Percentiles rank a stretch among this genome's conserved stretches.
phyloP scores from a whole-genome alignment of 192 early-diverging fungal genomes.

The Coemansia guatemalensis region DNA sequence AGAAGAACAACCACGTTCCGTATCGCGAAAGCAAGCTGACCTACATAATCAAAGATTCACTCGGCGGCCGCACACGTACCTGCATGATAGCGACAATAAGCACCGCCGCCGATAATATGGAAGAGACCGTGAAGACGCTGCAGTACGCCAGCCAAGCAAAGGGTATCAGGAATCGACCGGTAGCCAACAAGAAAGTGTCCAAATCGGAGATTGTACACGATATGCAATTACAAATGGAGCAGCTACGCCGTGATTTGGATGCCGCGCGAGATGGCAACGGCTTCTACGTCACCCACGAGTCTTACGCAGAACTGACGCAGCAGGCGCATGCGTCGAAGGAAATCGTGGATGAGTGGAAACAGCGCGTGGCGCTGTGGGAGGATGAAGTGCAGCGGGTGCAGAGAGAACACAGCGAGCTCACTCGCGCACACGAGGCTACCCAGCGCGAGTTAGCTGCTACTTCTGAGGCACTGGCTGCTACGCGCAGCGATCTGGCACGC shows the following conservation, averaged over 20 bases:
- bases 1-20: constrained; percentile 63
- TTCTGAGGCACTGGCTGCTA: constrained; percentile 16
- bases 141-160: constrained; percentile 79
- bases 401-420: constrained; percentile 4
- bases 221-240: constrained; percentile 76
- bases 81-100: constrained; percentile 96
- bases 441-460: constrained; percentile 43
- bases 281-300: constrained; percentile 71
- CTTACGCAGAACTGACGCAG: constrained; percentile 51
- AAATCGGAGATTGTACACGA: constrained; percentile 82
- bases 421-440: constrained; percentile 12
- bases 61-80: constrained; percentile 87
- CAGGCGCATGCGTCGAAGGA: constrained; percentile 19
- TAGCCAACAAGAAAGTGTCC: constrained; percentile 75
- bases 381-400: constrained; percentile 16
- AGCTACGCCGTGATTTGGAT: constrained; percentile 73
- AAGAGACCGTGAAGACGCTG: constrained; percentile 74
- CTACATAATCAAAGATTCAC: constrained; percentile 85
- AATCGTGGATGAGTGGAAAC: constrained; percentile 34
- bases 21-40: constrained; percentile 90
- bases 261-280: constrained; percentile 84
- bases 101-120: constrained; percentile 63
- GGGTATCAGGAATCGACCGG: constrained; percentile 75
- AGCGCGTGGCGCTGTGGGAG: constrained; percentile 32
- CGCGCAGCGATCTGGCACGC: constrained; percentile 29